Conservation (phyloP, 73 alveolate species). For the Tetrahymena malaccensis region DNA sequence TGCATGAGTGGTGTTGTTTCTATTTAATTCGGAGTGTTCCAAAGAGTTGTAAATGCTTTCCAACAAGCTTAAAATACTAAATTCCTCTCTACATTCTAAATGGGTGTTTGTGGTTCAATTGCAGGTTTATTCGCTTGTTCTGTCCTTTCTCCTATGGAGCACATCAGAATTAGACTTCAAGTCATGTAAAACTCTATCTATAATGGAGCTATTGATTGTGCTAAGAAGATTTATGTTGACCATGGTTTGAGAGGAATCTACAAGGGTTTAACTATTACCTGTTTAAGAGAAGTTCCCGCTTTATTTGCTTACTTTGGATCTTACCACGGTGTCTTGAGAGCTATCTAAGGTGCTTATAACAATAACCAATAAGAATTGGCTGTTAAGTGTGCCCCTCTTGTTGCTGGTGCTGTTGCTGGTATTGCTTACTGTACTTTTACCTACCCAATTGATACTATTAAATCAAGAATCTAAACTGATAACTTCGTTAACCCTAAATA, state of each 20-base stretch:
- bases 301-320: constrained; percentile 20
- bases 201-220: constrained; percentile 6
- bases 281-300: constrained; percentile 28
- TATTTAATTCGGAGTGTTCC: constrained; percentile 14
- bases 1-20: not conserved
- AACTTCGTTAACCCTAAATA: constrained; percentile 31
- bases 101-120: constrained; percentile 1
- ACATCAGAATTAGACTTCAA: constrained; percentile 9
- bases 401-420: constrained; percentile 46
- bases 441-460: constrained; percentile 37
- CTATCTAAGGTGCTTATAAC: not conserved
- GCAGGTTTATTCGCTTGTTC: constrained; percentile 6
- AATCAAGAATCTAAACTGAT: constrained; percentile 44
- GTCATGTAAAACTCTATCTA: not conserved
- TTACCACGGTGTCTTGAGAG: not conserved
- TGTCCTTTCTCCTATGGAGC: constrained; percentile 9
- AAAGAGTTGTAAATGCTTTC: constrained; percentile 1
- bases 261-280: constrained; percentile 29
- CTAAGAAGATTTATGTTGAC: not conserved
- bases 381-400: not conserved
- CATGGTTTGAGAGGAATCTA: constrained; percentile 38
- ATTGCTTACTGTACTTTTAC: constrained; percentile 18
- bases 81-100: constrained; percentile 3
- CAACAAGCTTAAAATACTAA: constrained; percentile 5
- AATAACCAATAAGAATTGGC: not conserved